Base-by-base conservation (phyloP, 2,329 filamentous ascomycete species). In the Pseudogymnoascus destructans region DNA sequence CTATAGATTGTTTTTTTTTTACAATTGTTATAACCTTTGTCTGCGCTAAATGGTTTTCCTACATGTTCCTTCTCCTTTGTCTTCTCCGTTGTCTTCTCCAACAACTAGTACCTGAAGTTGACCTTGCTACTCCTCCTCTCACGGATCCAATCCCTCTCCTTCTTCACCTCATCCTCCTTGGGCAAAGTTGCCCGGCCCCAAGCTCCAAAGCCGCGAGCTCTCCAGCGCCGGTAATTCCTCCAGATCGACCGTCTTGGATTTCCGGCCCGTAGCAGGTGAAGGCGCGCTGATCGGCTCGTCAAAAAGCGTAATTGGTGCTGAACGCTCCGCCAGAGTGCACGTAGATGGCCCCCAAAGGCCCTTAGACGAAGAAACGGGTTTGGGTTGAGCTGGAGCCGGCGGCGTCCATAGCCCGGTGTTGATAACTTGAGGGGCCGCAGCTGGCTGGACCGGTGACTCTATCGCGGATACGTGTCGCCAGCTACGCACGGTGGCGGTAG, bases 381-480 rank as follows among this genome's bases (percentile, higher is more conserved):
- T 30, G n/a, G 46, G 46, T 52, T 30, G 46, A 17, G 46, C 46
- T 52, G 25, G 46, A 52, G 23, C 46, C 23, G 46, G 46, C 42
- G 23, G 42, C 46, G 46, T 52, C 46, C 46, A 52, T 52, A 52
- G 11, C 46, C 46, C 46, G 25, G 8, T 52, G n/a, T 17, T 30
- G 25, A 52, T 7, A 27, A 21, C 21, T 49, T 49, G 46, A 30
- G 46, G 23, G n/a, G 3, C 25, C 46, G 1, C n/a, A 3, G 25
- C 46, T 10, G 46, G 25, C 46, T 30, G n/a, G 25, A 19, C 46
- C 25, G 46, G 46, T 8, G 46, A 30, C 17, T 30, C 25, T 30
- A 10, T 11, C 25, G 5, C n/a, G 46, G 46, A 52, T 19, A 30
- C 46, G n/a, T 52, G 46, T 11, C 30, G 23, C 46, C 46, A 52